Base-by-base conservation (phyloP, 495 filamentous ascomycete genomes). In the Tuber borchii region DNA sequence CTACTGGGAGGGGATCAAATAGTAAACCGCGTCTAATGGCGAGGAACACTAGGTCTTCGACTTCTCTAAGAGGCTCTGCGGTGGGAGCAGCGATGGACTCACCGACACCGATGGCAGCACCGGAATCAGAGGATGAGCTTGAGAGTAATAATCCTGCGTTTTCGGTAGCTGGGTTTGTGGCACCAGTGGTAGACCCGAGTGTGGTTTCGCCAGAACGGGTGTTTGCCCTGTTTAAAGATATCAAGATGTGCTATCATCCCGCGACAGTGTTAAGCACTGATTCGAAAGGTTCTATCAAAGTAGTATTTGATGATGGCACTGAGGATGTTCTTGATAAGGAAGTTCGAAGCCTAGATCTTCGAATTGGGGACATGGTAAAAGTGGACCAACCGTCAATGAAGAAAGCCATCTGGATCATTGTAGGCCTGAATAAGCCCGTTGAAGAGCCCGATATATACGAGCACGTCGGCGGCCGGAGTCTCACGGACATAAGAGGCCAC, bases 141-240 rank as follows among this genome's bases (percentile, higher is more conserved):
- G 80, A 82, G 10, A 76, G 56, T 20, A 73, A 68, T 22, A 79
- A 82, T 61, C 80, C 77, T n/a, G 73, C 26, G 2, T 77, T 75
- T 48, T 73, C 51, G 1, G 69, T 81, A n/a, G 74, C 79, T 46
- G 51, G 51, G 0, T 31, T 42, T 69, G 68, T 31, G 44, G 37
- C n/a, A 6, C 26, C 73, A 46, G 26, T 26, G 14, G 31, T 43
- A 31, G 77, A 72, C 20, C 1, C 65, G 26, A 69, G 31, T n/a
- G 51, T 69, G 17, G 48, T 51, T 31, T 73, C 44, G 16, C 80
- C 77, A 0, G 56, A 76, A 40, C 56, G 81, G 34, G 82, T 83
- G 19, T 83, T 83, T 74, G 82, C 82, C 17, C 71, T 81, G 3
- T 83, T 83, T 70, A 80, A 80, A 68, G 81, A 83, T 43, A 68